A percentile compares a stretch with the other conserved stretches of the same genome.
These are phyloP conservation scores for Rhodotorula paludigena DNA, from an alignment of 768 basidiomycete species.

Conservation along the genomic window DNA sequence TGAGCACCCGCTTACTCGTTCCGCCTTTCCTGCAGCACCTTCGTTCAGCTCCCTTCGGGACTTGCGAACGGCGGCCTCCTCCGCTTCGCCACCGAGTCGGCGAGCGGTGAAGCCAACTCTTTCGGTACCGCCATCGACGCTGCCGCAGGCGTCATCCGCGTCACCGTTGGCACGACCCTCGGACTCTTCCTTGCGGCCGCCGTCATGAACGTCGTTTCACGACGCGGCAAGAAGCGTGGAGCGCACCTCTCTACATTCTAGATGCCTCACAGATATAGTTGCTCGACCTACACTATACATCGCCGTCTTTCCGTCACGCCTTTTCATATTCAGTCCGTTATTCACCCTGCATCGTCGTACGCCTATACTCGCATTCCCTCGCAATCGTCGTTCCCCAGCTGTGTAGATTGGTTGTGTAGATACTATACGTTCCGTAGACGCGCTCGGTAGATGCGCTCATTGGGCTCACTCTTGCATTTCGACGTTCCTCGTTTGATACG, in stretches of 20 bases:
- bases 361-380: too few species aligned
- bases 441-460: too few species aligned
- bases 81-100: slow-evolving; percentile 57
- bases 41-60: slow-evolving; percentile 73
- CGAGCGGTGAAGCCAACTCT: slow-evolving; percentile 47
- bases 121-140: slow-evolving; percentile 68
- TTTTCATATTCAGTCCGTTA: too few species aligned
- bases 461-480: too few species aligned
- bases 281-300: too few species aligned
- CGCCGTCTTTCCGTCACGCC: too few species aligned
- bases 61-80: slow-evolving; percentile 73
- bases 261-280: background rate
- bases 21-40: slow-evolving; percentile 48
- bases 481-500: too few species aligned
- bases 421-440: too few species aligned
- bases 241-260: slow-evolving; percentile 49
- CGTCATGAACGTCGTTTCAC: slow-evolving; percentile 41
- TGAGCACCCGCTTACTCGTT: background rate
- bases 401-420: too few species aligned
- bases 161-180: slow-evolving; percentile 69
- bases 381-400: too few species aligned
- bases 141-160: slow-evolving; percentile 68
- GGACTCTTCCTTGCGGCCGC: slow-evolving; percentile 55
- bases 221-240: slow-evolving; percentile 47
- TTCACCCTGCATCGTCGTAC: too few species aligned